Conservation (phyloP, 179 eudicot genomes). For the Silene noctiflora region DNA sequence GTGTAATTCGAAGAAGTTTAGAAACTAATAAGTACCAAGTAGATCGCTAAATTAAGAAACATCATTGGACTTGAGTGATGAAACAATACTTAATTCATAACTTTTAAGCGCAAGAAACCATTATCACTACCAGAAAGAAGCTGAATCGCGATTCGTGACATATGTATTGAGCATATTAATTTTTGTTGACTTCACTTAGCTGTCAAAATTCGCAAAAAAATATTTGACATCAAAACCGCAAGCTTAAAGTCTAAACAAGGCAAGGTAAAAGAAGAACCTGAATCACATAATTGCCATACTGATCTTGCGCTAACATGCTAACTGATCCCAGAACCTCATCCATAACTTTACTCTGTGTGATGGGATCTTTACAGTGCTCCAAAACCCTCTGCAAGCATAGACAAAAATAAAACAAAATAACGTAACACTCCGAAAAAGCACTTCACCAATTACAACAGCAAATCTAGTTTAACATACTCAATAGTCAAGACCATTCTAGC, state of each 20-base stretch:
- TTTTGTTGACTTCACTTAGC: background rate
- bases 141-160: background rate
- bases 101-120: background rate
- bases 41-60: background rate
- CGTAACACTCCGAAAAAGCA: background rate
- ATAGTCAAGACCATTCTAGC: background rate
- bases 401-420: too few species aligned
- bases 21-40: too few species aligned
- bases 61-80: background rate
- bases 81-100: background rate
- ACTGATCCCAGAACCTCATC: constrained; percentile 71
- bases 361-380: constrained; percentile 72
- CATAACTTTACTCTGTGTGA: constrained; percentile 71
- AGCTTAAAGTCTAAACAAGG: background rate
- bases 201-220: background rate
- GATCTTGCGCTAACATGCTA: constrained; percentile 88
- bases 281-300: constrained; percentile 88
- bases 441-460: background rate
- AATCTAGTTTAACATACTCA: background rate
- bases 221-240: background rate
- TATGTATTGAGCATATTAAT: background rate
- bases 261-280: constrained; percentile 43
- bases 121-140: background rate
- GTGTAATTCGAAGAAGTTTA: too few species aligned
- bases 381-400: constrained; percentile 58